These are phyloP conservation scores for Xylaria sp. DNA, from an alignment of 2,329 filamentous ascomycete species.

Conservation along the genomic window DNA sequence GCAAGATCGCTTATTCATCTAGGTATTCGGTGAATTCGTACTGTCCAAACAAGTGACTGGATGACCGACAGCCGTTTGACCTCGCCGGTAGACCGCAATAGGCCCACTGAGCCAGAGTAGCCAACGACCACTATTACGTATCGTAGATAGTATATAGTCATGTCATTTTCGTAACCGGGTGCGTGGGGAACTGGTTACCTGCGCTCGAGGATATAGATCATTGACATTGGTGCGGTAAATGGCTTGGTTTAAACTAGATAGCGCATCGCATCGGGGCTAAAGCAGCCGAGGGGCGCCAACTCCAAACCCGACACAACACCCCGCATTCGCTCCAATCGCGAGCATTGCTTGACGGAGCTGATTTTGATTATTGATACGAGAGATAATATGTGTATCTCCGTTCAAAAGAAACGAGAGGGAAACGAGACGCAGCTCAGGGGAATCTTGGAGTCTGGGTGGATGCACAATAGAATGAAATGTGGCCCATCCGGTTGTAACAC, in stretches of 20 bases:
- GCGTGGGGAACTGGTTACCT: slow-evolving; percentile 17
- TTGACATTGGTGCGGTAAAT: slow-evolving; percentile 39
- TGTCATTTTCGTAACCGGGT: slow-evolving; percentile 10
- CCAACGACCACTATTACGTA: slow-evolving; percentile 1
- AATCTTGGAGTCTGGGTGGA: slow-evolving; percentile 18
- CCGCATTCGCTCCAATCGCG: slow-evolving; percentile 37
- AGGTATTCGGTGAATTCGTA: background rate
- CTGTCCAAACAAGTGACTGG: background rate
- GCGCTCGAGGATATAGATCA: slow-evolving; percentile 1
- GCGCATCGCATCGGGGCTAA: slow-evolving; percentile 37
- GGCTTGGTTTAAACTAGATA: slow-evolving; percentile 15
- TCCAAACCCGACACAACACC: slow-evolving; percentile 29
- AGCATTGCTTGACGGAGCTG: background rate
- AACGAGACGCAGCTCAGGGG: slow-evolving; percentile 17
- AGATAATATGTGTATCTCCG: slow-evolving; percentile 20
- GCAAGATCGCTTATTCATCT: background rate
- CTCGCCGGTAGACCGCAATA: slow-evolving; percentile 23
- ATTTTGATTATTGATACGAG: slow-evolving; percentile 28
- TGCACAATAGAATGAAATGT: slow-evolving; percentile 18
- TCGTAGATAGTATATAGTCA: background rate
- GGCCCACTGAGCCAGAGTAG: slow-evolving; percentile 2
- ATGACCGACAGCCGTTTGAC: slow-evolving; percentile 4
- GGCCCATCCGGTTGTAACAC: slow-evolving; percentile 8
- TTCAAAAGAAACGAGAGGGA: slow-evolving; percentile 16
- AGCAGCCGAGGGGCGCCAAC: slow-evolving; percentile 35